Conservation (phyloP, 2,329 filamentous ascomycete species). For the Tothia fuscella region DNA sequence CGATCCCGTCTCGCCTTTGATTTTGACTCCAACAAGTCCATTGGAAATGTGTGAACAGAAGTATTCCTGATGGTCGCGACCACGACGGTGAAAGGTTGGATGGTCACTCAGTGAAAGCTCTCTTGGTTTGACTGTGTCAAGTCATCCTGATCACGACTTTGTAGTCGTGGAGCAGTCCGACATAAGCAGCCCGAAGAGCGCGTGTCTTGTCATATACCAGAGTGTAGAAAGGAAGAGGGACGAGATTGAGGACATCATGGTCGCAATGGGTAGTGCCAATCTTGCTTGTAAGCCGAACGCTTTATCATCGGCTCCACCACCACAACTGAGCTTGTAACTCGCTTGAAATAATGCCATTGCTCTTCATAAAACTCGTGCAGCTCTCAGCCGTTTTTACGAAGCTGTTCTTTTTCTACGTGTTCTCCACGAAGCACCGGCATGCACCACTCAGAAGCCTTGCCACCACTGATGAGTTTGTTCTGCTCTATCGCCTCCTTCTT, state of each 20-base stretch:
- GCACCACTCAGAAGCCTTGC: too few relatives aligned
- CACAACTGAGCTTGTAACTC: conserved; percentile 29
- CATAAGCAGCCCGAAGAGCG: conserved; percentile 12
- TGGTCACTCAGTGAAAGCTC: conserved; percentile 9
- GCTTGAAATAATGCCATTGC: conserved; percentile 33
- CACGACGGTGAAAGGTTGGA: conserved; percentile 1
- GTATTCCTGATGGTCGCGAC: not conserved
- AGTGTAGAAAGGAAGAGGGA: conserved; percentile 41
- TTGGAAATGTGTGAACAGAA: conserved; percentile 27
- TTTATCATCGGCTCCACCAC: conserved; percentile 36
- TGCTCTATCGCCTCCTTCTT: too few relatives aligned
- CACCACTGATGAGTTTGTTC: too few relatives aligned
- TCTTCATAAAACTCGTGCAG: conserved; percentile 36
- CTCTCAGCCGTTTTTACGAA: conserved; percentile 35
- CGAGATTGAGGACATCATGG: conserved; percentile 44
- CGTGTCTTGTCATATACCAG: conserved; percentile 16
- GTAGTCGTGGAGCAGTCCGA: conserved; percentile 13
- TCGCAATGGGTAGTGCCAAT: conserved; percentile 51
- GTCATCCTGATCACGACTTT: too few relatives aligned
- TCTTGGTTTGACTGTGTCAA: conserved; percentile 9
- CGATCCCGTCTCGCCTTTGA: conserved; percentile 19
- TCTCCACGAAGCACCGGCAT: too few relatives aligned
- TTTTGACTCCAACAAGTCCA: conserved; percentile 35
- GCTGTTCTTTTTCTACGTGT: too few relatives aligned
- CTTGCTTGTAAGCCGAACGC: conserved; percentile 27